Percentiles rank a stretch among this genome's conserved stretches.
phyloP scores from a whole-genome alignment of 441 rosid species.

The Populus tomentosa region DNA sequence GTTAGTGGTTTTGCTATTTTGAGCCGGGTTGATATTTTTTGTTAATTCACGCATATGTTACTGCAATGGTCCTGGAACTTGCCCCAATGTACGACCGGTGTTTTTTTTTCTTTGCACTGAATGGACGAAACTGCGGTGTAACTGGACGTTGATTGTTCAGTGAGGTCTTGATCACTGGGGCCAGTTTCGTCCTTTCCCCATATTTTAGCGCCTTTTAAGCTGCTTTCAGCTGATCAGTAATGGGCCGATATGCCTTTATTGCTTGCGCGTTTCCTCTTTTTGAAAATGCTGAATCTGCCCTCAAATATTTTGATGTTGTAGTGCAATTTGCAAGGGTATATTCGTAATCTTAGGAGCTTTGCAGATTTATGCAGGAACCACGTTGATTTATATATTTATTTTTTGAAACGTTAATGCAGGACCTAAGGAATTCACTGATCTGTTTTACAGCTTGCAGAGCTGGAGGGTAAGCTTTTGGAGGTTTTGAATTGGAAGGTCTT shows the following conservation, averaged over 20 bases:
- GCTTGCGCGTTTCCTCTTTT: neutral
- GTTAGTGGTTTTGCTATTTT: neutral
- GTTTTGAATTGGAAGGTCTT: neutral
- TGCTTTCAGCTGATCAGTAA: neutral
- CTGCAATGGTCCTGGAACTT: neutral
- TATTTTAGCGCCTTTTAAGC: neutral
- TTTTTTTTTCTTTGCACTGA: neutral
- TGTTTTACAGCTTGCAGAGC: slow-evolving; percentile 83
- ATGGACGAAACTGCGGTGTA: neutral
- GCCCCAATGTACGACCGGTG: neutral
- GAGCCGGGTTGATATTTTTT: neutral
- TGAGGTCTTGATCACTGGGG: neutral
- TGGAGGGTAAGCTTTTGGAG: slow-evolving; percentile 66
- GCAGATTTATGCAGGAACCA: neutral
- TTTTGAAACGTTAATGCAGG: slow-evolving; percentile 33
- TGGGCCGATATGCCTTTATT: neutral
- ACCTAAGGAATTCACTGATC: slow-evolving; percentile 73
- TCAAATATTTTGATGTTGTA: neutral
- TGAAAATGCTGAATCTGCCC: neutral
- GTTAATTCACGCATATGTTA: neutral
- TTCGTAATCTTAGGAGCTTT: neutral
- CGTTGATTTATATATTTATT: neutral
- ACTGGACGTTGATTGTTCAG: neutral
- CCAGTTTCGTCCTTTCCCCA: neutral
- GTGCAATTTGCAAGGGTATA: neutral